These are phyloP conservation scores for Amoeboaphelidium protococcarum DNA, from an alignment of 371 early-diverging fungal species.

Conservation along the genomic window DNA sequence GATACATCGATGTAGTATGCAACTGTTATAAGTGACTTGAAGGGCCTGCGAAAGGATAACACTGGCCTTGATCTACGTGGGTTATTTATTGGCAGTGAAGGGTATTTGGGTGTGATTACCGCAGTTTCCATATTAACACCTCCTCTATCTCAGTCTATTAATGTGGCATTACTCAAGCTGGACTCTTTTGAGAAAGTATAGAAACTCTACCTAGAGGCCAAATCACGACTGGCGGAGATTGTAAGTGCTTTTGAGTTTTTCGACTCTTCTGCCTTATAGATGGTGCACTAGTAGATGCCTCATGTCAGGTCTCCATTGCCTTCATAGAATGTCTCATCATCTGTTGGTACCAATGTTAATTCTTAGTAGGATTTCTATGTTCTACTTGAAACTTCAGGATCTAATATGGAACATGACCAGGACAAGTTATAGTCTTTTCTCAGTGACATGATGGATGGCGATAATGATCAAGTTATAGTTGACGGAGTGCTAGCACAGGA, in stretches of 20 bases:
- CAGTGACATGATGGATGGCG: constrained; percentile 33
- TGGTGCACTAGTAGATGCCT: constrained; percentile 32
- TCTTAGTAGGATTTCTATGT: constrained; percentile 59
- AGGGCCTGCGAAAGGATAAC: constrained; percentile 53
- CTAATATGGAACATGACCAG: constrained; percentile 70
- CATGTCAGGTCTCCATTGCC: background rate
- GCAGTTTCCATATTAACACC: constrained; percentile 57
- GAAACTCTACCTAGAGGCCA: constrained; percentile 40
- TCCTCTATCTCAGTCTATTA: constrained; percentile 20
- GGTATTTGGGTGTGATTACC: constrained; percentile 77
- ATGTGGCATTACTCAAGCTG: constrained; percentile 40
- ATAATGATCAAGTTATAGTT: constrained; percentile 31
- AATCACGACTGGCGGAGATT: constrained; percentile 56
- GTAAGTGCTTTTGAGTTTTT: constrained; percentile 94
- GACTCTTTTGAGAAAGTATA: constrained; percentile 44
- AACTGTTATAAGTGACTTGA: constrained; percentile 46
- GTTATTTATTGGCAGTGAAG: constrained; percentile 82
- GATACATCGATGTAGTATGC: too few species aligned
- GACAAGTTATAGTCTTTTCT: constrained; percentile 42
- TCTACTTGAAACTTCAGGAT: constrained; percentile 74
- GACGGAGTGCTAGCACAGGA: constrained; percentile 83
- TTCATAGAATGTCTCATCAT: background rate
- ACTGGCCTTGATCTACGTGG: constrained; percentile 84
- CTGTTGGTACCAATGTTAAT: too few species aligned
- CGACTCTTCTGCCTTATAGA: constrained; percentile 36